These are phyloP conservation scores for Davidsoniella eucalypti DNA, from an alignment of 2,329 filamentous ascomycete species.

Conservation along the genomic window DNA sequence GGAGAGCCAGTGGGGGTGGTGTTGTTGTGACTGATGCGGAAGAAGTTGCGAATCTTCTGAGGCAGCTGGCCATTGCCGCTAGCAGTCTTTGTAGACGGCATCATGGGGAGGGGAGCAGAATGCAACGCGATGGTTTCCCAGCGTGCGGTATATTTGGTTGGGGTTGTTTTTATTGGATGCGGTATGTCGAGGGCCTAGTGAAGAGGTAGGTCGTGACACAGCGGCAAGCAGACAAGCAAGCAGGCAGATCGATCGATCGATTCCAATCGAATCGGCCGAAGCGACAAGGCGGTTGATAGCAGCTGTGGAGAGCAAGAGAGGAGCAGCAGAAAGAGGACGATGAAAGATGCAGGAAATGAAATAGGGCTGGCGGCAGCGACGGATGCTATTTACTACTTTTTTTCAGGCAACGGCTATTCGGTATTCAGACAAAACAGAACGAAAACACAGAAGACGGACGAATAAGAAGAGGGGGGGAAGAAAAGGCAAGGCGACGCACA, in stretches of 20 bases:
- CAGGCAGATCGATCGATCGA: background rate
- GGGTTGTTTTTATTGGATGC: background rate
- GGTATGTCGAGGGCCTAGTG: too few relatives aligned
- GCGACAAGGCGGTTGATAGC: background rate
- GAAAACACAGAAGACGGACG: too few relatives aligned
- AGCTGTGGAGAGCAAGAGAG: too few relatives aligned
- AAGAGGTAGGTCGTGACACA: background rate
- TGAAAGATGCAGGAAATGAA: too few relatives aligned
- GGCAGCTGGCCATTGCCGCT: slow-evolving; percentile 44
- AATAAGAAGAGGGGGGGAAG: background rate
- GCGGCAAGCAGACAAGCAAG: background rate
- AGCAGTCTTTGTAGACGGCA: slow-evolving; percentile 37
- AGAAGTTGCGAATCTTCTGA: slow-evolving; percentile 54
- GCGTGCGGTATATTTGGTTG: background rate
- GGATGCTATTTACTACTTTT: background rate
- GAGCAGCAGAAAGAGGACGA: too few relatives aligned
- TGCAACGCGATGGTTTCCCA: background rate
- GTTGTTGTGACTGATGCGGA: slow-evolving; percentile 38
- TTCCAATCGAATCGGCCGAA: background rate
- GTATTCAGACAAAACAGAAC: too few relatives aligned
- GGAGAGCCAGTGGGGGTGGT: slow-evolving; percentile 12
- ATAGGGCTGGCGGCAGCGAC: too few relatives aligned
- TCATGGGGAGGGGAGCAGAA: slow-evolving; percentile 17
- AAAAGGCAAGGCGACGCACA: background rate
- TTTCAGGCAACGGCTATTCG: background rate